phyloP scores from a whole-genome alignment of 129 eudicot species.

The Flaveria robusta region DNA sequence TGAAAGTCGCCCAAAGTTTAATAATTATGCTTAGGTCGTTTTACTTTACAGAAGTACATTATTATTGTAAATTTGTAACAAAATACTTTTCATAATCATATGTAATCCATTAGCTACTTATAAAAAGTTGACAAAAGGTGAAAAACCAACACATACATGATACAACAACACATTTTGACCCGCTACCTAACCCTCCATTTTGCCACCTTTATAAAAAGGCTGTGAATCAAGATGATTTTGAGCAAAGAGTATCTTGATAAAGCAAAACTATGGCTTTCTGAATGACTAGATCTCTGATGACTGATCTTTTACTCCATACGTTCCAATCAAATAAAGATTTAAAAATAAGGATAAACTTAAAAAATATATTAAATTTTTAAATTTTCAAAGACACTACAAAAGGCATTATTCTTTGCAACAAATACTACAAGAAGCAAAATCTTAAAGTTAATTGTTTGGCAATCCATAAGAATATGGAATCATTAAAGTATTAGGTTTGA shows the following conservation, averaged over 20 bases:
- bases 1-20: not conserved
- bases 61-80: not conserved
- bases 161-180: not conserved
- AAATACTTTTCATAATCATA: not conserved
- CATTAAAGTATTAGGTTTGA: not conserved
- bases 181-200: not conserved
- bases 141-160: not conserved
- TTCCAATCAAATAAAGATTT: too few species aligned
- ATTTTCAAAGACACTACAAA: not conserved
- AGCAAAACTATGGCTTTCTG: too few species aligned
- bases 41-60: not conserved
- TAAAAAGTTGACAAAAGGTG: not conserved
- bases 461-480: not conserved
- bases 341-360: too few species aligned
- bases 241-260: too few species aligned
- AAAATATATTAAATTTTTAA: not conserved
- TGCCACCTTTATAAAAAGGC: not conserved
- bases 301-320: too few species aligned
- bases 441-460: not conserved
- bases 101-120: not conserved
- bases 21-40: not conserved
- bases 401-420: slow-evolving; percentile 13
- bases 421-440: slow-evolving; percentile 24
- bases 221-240: too few species aligned
- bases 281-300: too few species aligned